Conservation (phyloP, 2,329 filamentous ascomycete genomes). For the Apiospora saccharicola region DNA sequence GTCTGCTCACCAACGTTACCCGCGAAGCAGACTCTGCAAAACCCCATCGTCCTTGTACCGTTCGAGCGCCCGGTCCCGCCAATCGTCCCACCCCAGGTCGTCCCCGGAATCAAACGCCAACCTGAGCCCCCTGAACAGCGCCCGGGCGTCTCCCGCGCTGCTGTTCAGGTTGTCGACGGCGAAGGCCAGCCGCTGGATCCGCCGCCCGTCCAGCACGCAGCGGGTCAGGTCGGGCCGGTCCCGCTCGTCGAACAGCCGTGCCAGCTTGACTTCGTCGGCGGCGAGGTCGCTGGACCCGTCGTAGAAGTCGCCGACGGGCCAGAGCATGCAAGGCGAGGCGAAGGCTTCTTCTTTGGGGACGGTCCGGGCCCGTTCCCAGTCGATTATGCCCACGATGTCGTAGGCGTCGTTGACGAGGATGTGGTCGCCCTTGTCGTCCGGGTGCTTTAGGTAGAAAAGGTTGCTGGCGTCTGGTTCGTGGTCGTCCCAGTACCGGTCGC, state of each 20-base stretch:
- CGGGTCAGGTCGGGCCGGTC: constrained; percentile 35
- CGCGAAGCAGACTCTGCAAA: neutral
- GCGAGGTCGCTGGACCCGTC: constrained; percentile 39
- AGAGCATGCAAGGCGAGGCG: constrained; percentile 45
- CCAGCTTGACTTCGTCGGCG: constrained; percentile 38
- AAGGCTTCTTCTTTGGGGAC: constrained; percentile 42
- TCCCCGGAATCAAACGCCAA: constrained; percentile 26
- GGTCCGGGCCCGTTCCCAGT: constrained; percentile 51
- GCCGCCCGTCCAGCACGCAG: constrained; percentile 32
- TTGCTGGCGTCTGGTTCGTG: constrained; percentile 23
- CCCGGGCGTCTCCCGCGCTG: constrained; percentile 25
- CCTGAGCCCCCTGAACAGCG: constrained; percentile 30
- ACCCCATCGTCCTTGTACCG: neutral
- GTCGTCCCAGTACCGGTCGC: constrained; percentile 31
- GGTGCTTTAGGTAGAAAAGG: constrained; percentile 50
- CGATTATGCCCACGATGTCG: constrained; percentile 52
- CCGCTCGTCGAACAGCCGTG: constrained; percentile 33
- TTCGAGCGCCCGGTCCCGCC: neutral
- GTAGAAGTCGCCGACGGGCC: constrained; percentile 44
- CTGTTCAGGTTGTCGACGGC: constrained; percentile 24
- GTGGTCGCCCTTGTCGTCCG: constrained; percentile 55
- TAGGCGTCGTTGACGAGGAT: constrained; percentile 49
- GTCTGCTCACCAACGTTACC: neutral
- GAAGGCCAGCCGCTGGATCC: constrained; percentile 36
- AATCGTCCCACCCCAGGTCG: neutral